These are phyloP conservation scores for Beta corolliflora DNA, from an alignment of 179 eudicot genomes.

Conservation along the genomic window DNA sequence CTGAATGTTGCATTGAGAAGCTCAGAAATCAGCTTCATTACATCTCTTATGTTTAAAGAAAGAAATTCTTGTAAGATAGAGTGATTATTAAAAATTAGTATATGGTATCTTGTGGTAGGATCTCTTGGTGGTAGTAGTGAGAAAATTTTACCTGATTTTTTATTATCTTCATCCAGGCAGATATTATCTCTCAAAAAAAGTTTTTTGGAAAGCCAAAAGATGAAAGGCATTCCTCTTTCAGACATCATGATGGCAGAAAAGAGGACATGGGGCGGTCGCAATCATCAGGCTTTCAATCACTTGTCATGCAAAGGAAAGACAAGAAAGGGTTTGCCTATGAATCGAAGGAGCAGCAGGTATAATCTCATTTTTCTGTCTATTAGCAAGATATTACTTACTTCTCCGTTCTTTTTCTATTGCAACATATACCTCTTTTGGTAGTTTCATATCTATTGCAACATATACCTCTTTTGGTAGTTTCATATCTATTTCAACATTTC, in stretches of 20 bases:
- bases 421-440: too few species aligned
- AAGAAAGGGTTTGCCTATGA: constrained; percentile 56
- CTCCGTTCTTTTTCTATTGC: too few species aligned
- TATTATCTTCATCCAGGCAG: constrained; percentile 41
- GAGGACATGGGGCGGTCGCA: constrained; percentile 49
- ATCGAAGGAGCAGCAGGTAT: constrained; percentile 83
- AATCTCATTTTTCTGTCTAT: background rate
- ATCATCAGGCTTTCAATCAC: constrained; percentile 50
- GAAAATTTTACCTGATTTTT: constrained; percentile 12
- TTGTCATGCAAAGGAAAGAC: constrained; percentile 58
- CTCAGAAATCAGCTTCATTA: too few species aligned
- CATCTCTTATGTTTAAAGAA: too few species aligned
- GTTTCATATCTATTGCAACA: too few species aligned
- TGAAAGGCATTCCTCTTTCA: constrained; percentile 37
- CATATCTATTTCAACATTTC: too few species aligned
- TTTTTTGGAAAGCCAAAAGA: constrained; percentile 48
- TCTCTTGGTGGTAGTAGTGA: background rate
- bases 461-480: too few species aligned
- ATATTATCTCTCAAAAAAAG: constrained; percentile 42
- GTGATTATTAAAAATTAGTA: background rate
- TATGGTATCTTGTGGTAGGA: background rate
- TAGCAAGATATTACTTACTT: background rate
- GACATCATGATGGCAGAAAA: constrained; percentile 32
- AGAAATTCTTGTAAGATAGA: background rate
- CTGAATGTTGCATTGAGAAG: background rate